Evolutionary conservation across 2,329 filamentous ascomycete species (phyloP).

Genomic region (Aspergillus sojae): DNA sequence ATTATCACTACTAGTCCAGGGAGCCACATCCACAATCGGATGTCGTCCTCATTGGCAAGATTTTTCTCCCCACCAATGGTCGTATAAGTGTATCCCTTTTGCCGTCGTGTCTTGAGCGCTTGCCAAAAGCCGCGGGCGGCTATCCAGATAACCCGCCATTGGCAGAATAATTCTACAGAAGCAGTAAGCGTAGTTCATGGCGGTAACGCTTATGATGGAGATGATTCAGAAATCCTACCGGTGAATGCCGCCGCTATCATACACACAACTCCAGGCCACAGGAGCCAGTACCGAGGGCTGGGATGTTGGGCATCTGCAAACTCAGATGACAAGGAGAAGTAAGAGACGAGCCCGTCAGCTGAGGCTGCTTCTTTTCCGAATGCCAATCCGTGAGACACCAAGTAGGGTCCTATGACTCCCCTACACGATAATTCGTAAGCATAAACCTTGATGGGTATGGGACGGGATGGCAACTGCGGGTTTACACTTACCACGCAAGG

Average conservation of each 20-base stretch:
- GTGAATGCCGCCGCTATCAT: constrained; percentile 5
- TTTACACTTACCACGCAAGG: constrained; percentile 5
- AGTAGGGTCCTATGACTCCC: constrained; percentile 6
- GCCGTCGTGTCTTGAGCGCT: not conserved
- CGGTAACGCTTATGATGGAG: not conserved
- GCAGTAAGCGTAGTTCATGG: not conserved
- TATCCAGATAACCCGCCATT: constrained; percentile 8
- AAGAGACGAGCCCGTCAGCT: constrained; percentile 4
- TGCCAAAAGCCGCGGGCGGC: not conserved
- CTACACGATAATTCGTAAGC: not conserved
- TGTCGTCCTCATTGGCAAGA: not conserved
- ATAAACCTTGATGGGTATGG: not conserved
- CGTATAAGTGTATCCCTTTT: not conserved
- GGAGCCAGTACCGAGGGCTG: constrained; percentile 9
- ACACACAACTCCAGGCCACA: constrained; percentile 9
- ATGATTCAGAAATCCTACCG: not conserved
- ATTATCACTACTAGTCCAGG: not conserved
- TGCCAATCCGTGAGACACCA: constrained; percentile 5
- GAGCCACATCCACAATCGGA: constrained; percentile 9
- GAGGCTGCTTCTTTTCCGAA: not conserved
- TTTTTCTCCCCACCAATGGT: not conserved
- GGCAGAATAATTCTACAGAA: constrained; percentile 5
- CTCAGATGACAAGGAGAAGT: constrained; percentile 7
- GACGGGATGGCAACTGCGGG: not conserved
- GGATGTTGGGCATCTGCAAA: constrained; percentile 7